phyloP scores from a whole-genome alignment of 352 stramenopile species.

The Globisporangium alternatum region DNA sequence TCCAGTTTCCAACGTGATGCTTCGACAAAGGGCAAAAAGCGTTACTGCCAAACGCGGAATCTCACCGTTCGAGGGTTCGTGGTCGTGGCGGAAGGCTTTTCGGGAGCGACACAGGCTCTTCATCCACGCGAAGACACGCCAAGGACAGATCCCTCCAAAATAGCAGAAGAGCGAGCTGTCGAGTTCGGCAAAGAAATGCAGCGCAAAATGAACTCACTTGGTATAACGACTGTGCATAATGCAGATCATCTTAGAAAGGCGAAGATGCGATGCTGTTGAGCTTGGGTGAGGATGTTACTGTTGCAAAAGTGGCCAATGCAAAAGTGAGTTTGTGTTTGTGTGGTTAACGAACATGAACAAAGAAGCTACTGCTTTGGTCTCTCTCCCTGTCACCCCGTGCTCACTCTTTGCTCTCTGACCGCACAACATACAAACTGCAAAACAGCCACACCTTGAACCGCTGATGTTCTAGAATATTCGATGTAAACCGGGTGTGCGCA shows the following conservation, averaged over 20 bases:
- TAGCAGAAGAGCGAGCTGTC: background rate
- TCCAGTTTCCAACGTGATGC: background rate
- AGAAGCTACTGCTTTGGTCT: background rate
- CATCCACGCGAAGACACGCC: background rate
- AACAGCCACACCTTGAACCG: no score
- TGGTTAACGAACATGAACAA: background rate
- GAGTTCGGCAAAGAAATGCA: background rate
- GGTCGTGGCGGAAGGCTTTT: background rate
- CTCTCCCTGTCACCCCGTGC: background rate
- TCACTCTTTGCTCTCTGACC: background rate
- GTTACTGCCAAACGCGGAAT: background rate
- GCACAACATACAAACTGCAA: no score
- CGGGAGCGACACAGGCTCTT: background rate
- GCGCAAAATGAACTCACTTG: background rate
- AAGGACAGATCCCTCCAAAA: background rate
- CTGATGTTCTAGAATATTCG: no score
- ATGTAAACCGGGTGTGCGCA: no score
- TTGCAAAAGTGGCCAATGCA: conserved; percentile 4
- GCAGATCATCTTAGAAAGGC: background rate
- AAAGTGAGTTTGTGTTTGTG: conserved; percentile 1
- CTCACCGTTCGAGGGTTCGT: background rate
- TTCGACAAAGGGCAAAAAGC: background rate
- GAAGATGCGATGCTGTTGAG: background rate
- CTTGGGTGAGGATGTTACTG: background rate
- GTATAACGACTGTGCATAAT: background rate